phyloP scores from a whole-genome alignment of 116 monocot species.

The Zostera marina region DNA sequence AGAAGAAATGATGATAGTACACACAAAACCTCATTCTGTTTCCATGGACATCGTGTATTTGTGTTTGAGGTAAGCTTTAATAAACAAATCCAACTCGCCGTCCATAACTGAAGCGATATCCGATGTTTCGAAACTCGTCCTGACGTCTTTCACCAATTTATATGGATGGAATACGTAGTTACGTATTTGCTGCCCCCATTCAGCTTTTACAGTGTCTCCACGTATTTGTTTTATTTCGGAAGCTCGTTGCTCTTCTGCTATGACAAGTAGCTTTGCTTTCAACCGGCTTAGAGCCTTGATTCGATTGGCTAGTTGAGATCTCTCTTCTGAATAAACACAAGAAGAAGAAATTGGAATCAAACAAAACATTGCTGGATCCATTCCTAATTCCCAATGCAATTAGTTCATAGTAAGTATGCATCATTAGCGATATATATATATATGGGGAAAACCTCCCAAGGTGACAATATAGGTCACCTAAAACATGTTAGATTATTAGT shows the following conservation, averaged over 20 bases:
- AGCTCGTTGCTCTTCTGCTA: slow-evolving; percentile 83
- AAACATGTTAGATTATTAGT: no score
- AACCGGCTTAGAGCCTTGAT: slow-evolving; percentile 82
- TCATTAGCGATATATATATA: no score
- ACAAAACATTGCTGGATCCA: not conserved
- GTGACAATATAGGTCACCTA: no score
- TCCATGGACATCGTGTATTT: slow-evolving; percentile 34
- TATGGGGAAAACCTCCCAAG: no score
- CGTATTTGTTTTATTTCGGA: slow-evolving; percentile 86
- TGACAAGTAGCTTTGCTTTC: slow-evolving; percentile 83
- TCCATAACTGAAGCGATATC: slow-evolving; percentile 84
- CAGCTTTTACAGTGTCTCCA: slow-evolving; percentile 85
- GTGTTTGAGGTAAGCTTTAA: slow-evolving; percentile 78
- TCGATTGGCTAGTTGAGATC: slow-evolving; percentile 74
- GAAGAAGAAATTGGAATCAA: not conserved
- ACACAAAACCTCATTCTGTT: not conserved
- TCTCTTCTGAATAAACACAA: slow-evolving; percentile 44
- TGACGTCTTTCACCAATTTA: slow-evolving; percentile 89
- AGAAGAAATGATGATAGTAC: no score
- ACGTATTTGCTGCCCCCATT: slow-evolving; percentile 97
- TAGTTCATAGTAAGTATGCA: not conserved
- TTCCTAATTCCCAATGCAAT: not conserved
- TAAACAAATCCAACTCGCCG: slow-evolving; percentile 68
- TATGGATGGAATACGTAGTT: slow-evolving; percentile 98
- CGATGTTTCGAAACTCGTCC: slow-evolving; percentile 66